Conservation (phyloP, 129 eudicot species). For the Artemisia argyi region DNA sequence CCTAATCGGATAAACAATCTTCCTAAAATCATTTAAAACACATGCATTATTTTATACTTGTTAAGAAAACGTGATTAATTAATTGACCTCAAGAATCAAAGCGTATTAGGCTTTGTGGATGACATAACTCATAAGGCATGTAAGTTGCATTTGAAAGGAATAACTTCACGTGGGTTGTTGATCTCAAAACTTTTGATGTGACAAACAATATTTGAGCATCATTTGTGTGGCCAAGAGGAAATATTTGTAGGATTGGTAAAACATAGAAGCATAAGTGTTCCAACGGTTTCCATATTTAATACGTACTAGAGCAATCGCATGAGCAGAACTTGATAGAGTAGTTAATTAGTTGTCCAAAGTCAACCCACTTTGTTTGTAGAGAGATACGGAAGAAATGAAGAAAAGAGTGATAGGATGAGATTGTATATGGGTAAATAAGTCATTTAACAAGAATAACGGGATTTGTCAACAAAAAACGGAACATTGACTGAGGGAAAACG, state of each 20-base stretch:
- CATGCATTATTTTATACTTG: slow-evolving; percentile 13
- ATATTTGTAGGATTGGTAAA: slow-evolving; percentile 26
- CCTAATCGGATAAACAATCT: background rate
- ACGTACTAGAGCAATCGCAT: too few relatives aligned
- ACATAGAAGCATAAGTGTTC: slow-evolving; percentile 22
- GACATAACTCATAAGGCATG: slow-evolving; percentile 13
- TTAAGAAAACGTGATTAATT: slow-evolving; percentile 30
- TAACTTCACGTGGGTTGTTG: slow-evolving; percentile 27
- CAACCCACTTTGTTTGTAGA: too few relatives aligned
- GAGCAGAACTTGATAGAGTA: too few relatives aligned
- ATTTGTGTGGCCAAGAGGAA: slow-evolving; percentile 34
- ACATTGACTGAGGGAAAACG: too few relatives aligned
- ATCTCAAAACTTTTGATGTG: slow-evolving; percentile 4
- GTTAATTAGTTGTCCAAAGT: too few relatives aligned
- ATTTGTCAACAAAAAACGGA: too few relatives aligned
- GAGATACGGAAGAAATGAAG: too few relatives aligned
- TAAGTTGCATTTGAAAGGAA: slow-evolving; percentile 20
- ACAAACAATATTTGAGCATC: background rate
- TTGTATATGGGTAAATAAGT: too few relatives aligned
- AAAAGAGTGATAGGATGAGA: too few relatives aligned
- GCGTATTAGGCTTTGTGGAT: slow-evolving; percentile 23
- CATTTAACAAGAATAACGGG: too few relatives aligned
- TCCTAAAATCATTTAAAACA: slow-evolving; percentile 6
- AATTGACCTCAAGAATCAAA: slow-evolving; percentile 17
- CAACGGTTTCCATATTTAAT: background rate